Evolutionary conservation across 345 rosid species (phyloP), one percentile per base, ranked within the genome.

Genomic region (Luvunga scandens): DNA sequence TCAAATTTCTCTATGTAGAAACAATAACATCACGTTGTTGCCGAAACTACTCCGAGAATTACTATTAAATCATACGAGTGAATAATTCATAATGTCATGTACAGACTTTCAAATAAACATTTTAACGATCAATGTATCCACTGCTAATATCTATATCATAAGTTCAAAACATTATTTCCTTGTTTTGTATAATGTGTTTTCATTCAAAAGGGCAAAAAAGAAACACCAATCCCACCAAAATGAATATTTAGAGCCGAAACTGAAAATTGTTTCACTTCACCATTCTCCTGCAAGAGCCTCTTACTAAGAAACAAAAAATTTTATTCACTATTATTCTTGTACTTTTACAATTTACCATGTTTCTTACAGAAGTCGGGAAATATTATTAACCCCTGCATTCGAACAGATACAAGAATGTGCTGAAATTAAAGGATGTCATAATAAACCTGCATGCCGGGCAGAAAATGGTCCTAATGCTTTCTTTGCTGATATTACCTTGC

Each of bases 401-500:
- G 10, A 13, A 63, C n/a, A 50, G 33, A 39, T 33, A 55, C 25
- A 18, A 28, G 45, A 12, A 28, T 24, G 19, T 28, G 9, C 50
- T 16, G 25, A 72, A 76, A 72, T 18, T 16, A 9, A 34, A 72
- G 38, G 69, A 10, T 18, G 68, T 85, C 82, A 83, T 50, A 64
- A 57, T 65, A 83, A 81, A 84, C 84, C 86, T 6, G 78, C 10
- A 25, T 62, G 75, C 53, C 84, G 79, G 78, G 85, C 69, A 13
- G 86, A 76, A 81, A 91, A 86, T 19, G 92, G 92, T 18, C 92
- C 89, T 7, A 85, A 71, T 8, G 88, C 81, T 63, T 81, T 89
- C 85, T 84, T 93, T 1, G 95, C 91, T 48, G 88, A 81, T 25
- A 77, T 77, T 67, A 95, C 91, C 82, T 92, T 95, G 81, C 87